Percentiles rank a stretch among this genome's conserved stretches.
Evolutionary conservation across 208 protist species (phyloP).

Genomic region (Leishmania martiniquensis): DNA sequence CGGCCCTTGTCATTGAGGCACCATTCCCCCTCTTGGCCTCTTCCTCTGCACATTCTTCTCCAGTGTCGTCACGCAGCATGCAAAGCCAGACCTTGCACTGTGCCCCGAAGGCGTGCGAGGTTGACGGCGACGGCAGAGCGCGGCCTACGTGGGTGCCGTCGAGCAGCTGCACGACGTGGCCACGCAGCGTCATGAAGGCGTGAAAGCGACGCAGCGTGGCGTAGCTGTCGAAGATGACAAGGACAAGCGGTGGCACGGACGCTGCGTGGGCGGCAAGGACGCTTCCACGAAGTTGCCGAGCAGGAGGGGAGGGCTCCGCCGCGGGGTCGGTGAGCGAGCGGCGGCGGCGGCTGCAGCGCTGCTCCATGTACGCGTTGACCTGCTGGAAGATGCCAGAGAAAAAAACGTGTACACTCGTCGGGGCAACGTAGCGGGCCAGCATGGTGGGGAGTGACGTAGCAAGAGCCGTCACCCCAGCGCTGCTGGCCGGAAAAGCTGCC

Average conservation of each 20-base stretch:
- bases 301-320: background rate
- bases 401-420: constrained; percentile 43
- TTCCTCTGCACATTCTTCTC: constrained; percentile 17
- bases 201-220: constrained; percentile 59
- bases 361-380: constrained; percentile 32
- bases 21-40: constrained; percentile 7
- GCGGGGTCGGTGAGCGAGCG: background rate
- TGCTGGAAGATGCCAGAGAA: constrained; percentile 46
- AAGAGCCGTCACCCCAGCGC: background rate
- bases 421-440: constrained; percentile 22
- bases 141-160: constrained; percentile 35
- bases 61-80: constrained; percentile 63
- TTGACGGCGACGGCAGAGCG: constrained; percentile 12
- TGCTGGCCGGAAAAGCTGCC: background rate
- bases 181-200: constrained; percentile 77
- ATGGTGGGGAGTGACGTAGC: constrained; percentile 3
- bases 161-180: constrained; percentile 59
- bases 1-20: background rate
- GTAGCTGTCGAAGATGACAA: constrained; percentile 71
- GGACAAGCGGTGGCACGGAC: constrained; percentile 27
- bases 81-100: constrained; percentile 65
- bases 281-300: background rate
- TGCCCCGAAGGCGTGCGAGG: constrained; percentile 19
- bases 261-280: background rate
- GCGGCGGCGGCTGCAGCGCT: background rate